Base-by-base conservation (phyloP, 306 rosid species). In the Trifolium dubium region DNA sequence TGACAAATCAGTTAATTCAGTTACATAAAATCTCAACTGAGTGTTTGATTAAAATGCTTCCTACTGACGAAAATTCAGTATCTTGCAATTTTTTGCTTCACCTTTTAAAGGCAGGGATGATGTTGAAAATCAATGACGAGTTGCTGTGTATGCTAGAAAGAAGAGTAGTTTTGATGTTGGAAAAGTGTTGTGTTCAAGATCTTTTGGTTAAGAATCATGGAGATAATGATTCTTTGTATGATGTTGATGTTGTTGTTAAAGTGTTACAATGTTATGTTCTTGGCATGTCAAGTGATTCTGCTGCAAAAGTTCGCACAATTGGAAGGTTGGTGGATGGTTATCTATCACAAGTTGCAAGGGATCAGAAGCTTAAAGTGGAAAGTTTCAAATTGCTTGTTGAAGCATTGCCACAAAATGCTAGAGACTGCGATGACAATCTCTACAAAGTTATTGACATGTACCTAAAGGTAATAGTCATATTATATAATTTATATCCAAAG, bases 291-390 rank as follows among this genome's bases (percentile, higher is more conserved):
- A 77, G 69, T 58, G 75, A 85, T 51, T 53, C 68, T 50, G 77
- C 77, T 7, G 84, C 85, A 4, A 88, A 89, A 69, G 41, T 83
- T 44, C 69, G 76, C 2, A 69, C 5, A n/a, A 87, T 93, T 64
- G 96, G 92, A 54, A 88, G 79, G 64, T 62, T 93, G 76, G 87
- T 89, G 49, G 98, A 93, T 34, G 91, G 82, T 2, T 91, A 85
- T 88, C 97, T 88, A 29, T 12, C 70, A 51, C 76, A 85, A 3
- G 79, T 89, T 70, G 93, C 98, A 54, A 85, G 81, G 29, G 98
- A 93, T 74, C 77, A 73, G 77, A 88, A 84, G 58, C 89, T 93
- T 28, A 37, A 67, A 53, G 81, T 67, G 55, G 81, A 81, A 40
- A 70, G 54, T 77, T 89, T 93, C 83, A 85, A 58, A 71, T 84